phyloP scores from a whole-genome alignment of 306 rosid species.

The Inga oerstediana region DNA sequence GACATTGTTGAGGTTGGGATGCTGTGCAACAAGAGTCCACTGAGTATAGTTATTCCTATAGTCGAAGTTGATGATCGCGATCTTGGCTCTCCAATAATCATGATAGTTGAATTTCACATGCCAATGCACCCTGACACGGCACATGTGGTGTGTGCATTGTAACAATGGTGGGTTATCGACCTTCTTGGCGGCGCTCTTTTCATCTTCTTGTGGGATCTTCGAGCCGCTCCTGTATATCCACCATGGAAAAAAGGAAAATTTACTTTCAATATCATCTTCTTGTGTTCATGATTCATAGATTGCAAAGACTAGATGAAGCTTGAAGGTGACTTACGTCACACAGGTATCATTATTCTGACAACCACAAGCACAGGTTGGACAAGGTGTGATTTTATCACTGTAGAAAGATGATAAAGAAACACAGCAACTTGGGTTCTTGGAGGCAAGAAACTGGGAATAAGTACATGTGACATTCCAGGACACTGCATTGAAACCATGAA shows the following conservation, averaged over 20 bases:
- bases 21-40: slow-evolving; percentile 88
- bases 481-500: slow-evolving; percentile 58
- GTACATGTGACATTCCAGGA: slow-evolving; percentile 98
- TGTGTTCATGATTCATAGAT: not conserved
- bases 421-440: slow-evolving; percentile 87
- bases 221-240: slow-evolving; percentile 60
- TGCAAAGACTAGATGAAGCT: not conserved
- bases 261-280: not conserved
- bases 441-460: slow-evolving; percentile 88
- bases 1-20: slow-evolving; percentile 89
- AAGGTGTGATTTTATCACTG: slow-evolving; percentile 71
- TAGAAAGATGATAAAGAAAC: slow-evolving; percentile 95
- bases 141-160: slow-evolving; percentile 88
- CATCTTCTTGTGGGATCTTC: slow-evolving; percentile 54
- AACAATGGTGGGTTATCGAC: slow-evolving; percentile 69
- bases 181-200: slow-evolving; percentile 50
- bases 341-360: slow-evolving; percentile 78
- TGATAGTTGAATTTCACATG: slow-evolving; percentile 79
- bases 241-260: not conserved
- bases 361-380: slow-evolving; percentile 91
- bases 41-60: slow-evolving; percentile 69
- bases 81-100: slow-evolving; percentile 86
- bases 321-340: slow-evolving; percentile 60
- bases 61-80: slow-evolving; percentile 81
- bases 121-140: slow-evolving; percentile 87